Percentiles rank a stretch among this genome's conserved stretches.
phyloP scores from a whole-genome alignment of 352 stramenopile genomes.

The Globisporangium canariense region DNA sequence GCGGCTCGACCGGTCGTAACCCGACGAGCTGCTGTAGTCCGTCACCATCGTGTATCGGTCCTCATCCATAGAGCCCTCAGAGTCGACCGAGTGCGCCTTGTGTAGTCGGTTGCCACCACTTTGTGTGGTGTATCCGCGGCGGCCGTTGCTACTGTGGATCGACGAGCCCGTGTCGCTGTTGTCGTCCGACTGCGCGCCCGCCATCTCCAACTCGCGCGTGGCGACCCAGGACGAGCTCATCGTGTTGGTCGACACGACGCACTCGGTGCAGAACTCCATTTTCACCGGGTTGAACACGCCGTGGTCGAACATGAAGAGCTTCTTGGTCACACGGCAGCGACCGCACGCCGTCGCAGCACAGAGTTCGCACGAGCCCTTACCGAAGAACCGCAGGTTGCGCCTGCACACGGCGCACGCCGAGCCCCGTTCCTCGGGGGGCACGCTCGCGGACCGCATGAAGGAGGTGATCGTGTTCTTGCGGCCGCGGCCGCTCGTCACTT shows the following conservation, averaged over 20 bases:
- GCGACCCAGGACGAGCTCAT: conserved; percentile 14
- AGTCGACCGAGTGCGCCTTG: conserved; percentile 8
- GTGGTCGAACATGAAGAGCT: conserved; percentile 42
- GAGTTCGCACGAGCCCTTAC: conserved; percentile 27
- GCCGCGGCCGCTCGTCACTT: conserved; percentile 8
- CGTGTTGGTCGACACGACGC: conserved; percentile 16
- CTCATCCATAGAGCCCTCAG: conserved; percentile 9
- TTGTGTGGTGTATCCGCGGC: not conserved
- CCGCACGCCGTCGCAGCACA: conserved; percentile 31
- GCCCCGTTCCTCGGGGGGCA: not conserved
- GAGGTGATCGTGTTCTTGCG: conserved; percentile 18
- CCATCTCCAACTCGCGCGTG: conserved; percentile 13
- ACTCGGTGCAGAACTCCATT: conserved; percentile 35
- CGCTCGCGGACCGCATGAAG: conserved; percentile 13
- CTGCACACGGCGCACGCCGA: conserved; percentile 28
- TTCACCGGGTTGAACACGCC: conserved; percentile 55
- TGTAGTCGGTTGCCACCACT: not conserved
- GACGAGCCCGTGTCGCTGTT: not conserved
- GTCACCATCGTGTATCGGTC: conserved; percentile 13
- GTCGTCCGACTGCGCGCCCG: not conserved
- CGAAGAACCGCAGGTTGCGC: conserved; percentile 32
- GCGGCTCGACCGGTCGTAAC: conserved; percentile 13
- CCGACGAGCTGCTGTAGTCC: conserved; percentile 7
- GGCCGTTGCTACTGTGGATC: not conserved
- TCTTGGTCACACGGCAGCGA: conserved; percentile 45